A percentile compares a stretch with the other conserved stretches of the same genome.
These are phyloP conservation scores for Rhynchospora breviuscula DNA, from an alignment of 176 grass and related monocot genomes.

Conservation along the genomic window DNA sequence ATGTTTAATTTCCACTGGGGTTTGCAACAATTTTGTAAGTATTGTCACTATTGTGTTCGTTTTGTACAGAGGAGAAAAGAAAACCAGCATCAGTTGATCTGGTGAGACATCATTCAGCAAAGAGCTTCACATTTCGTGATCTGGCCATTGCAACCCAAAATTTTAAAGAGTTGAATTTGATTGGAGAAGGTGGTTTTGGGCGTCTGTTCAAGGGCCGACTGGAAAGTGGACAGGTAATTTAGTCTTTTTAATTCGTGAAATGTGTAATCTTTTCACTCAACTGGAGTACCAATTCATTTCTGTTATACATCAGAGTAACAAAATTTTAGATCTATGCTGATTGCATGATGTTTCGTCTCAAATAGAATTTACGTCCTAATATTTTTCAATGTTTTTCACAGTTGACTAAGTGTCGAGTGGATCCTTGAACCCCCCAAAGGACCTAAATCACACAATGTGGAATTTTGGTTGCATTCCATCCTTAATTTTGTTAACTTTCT, in stretches of 20 bases:
- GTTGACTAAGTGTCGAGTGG: neutral
- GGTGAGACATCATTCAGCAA: conserved; percentile 43
- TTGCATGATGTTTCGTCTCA: neutral
- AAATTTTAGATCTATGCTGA: neutral
- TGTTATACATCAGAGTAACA: neutral
- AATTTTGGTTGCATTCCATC: neutral
- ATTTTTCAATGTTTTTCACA: neutral
- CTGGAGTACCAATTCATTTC: neutral
- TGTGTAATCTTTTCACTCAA: neutral
- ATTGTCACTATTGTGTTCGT: neutral
- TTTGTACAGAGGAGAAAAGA: conserved; percentile 39
- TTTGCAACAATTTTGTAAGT: neutral
- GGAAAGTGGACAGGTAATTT: conserved; percentile 46
- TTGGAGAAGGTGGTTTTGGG: conserved; percentile 85
- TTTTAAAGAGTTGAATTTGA: conserved; percentile 73
- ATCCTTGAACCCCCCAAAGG: neutral
- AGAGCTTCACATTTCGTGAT: conserved; percentile 89
- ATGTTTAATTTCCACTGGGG: conserved; percentile 1
- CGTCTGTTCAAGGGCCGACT: conserved; percentile 87
- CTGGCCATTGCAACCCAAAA: conserved; percentile 60
- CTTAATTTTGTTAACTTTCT: neutral
- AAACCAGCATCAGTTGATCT: conserved; percentile 33
- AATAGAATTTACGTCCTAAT: neutral
- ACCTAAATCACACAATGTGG: neutral
- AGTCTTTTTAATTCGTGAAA: neutral